Percentiles rank a stretch among this genome's conserved stretches.
Evolutionary conservation across 441 rosid species (phyloP).

Genomic region (Aquilaria agallochum): DNA sequence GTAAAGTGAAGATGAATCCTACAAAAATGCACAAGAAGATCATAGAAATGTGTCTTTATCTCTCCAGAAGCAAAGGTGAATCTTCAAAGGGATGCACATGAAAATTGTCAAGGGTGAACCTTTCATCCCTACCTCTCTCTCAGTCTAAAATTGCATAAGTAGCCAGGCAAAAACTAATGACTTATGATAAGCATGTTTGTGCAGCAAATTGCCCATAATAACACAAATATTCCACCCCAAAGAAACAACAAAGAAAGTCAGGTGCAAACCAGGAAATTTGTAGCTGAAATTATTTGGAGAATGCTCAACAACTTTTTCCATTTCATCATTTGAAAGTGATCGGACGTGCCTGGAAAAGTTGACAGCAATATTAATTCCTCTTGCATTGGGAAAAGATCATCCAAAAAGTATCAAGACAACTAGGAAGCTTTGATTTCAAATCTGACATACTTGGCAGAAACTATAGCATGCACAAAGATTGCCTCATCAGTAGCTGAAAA

Average conservation of each 20-base stretch:
- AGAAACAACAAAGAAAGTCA: conserved; percentile 9
- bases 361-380: conserved; percentile 19
- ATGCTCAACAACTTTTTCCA: conserved; percentile 60
- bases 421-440: conserved; percentile 16
- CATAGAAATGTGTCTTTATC: no score
- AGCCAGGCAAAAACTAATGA: no score
- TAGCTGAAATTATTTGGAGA: conserved; percentile 57
- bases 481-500: conserved; percentile 99
- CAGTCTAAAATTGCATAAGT: no score
- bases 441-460: conserved; percentile 88
- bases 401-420: conserved; percentile 13
- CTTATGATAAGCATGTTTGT: no score
- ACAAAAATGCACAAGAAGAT: no score
- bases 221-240: no score
- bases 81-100: no score
- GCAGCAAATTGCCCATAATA: no score
- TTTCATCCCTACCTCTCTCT: no score
- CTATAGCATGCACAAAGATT: conserved; percentile 79
- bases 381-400: conserved; percentile 12
- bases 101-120: no score
- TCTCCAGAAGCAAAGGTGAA: no score
- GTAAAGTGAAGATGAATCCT: no score
- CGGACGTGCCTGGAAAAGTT: conserved; percentile 71
- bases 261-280: conserved; percentile 81
- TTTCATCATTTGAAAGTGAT: conserved; percentile 71